Conservation (phyloP, 164 flowering plant genomes). For the Chloranthus sessilifolius region DNA sequence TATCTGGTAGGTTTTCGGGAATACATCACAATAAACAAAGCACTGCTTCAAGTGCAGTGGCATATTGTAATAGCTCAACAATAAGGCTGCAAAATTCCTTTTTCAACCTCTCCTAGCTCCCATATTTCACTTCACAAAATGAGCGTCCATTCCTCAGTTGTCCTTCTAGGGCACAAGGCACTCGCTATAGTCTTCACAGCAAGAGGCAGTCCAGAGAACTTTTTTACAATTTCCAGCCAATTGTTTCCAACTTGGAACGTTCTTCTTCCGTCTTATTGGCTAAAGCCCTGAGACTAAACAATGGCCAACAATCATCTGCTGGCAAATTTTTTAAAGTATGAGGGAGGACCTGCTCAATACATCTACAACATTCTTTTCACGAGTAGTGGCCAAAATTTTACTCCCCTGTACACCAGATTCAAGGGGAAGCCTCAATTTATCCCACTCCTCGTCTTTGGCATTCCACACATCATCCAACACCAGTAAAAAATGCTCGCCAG, state of each 20-base stretch:
- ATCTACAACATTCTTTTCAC: background rate
- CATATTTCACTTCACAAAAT: background rate
- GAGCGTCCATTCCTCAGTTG: background rate
- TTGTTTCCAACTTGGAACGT: background rate
- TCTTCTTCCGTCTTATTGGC: background rate
- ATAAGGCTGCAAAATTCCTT: background rate
- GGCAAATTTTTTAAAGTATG: background rate
- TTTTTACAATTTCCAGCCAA: conserved; percentile 3
- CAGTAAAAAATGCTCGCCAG: background rate
- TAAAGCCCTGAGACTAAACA: conserved; percentile 3
- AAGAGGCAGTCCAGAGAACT: background rate
- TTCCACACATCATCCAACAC: background rate
- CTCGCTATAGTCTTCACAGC: background rate
- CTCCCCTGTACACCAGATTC: background rate
- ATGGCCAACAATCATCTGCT: background rate
- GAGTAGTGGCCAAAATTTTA: background rate
- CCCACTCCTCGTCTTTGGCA: background rate
- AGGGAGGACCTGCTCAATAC: background rate
- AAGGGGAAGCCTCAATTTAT: background rate
- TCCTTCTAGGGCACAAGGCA: background rate
- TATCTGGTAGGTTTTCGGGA: background rate
- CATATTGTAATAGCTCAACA: conserved; percentile 8
- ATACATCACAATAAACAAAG: conserved; percentile 6
- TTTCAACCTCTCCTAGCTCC: background rate
- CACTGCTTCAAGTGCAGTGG: conserved; percentile 5